phyloP scores from a whole-genome alignment of 2,329 filamentous ascomycete genomes.

The Shiraia sp. region DNA sequence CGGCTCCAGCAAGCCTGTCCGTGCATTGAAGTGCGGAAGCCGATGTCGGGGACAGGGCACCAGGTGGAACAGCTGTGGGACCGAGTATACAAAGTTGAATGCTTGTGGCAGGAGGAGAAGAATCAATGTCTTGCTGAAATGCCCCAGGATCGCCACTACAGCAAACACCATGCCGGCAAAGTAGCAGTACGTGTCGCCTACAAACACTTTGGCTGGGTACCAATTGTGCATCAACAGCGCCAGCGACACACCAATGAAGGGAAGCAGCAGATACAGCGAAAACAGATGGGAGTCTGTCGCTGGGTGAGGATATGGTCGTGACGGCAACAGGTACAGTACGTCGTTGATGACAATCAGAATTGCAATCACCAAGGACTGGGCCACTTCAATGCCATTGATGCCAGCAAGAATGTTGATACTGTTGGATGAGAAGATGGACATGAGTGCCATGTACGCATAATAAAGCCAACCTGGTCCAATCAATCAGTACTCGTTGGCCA shows the following conservation, averaged over 20 bases:
- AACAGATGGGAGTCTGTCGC: constrained; percentile 95
- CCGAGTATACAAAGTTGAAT: constrained; percentile 95
- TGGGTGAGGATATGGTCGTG: constrained; percentile 81
- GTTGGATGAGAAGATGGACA: constrained; percentile 97
- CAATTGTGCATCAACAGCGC: constrained; percentile 91
- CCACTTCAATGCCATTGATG: constrained; percentile 97
- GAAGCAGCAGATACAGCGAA: constrained; percentile 90
- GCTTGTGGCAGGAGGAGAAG: constrained; percentile 91
- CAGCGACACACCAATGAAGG: constrained; percentile 88
- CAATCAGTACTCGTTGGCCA: no score
- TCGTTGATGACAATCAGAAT: constrained; percentile 84
- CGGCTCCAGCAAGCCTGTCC: constrained; percentile 82
- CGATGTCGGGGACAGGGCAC: constrained; percentile 93
- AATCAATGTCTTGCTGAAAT: constrained; percentile 96
- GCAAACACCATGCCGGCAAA: constrained; percentile 99
- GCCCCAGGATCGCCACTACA: constrained; percentile 92
- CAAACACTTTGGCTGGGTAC: constrained; percentile 94
- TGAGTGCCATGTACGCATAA: constrained; percentile 94
- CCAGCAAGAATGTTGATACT: constrained; percentile 99
- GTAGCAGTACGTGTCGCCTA: constrained; percentile 99
- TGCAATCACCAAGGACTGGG: constrained; percentile 90
- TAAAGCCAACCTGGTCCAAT: constrained; percentile 59
- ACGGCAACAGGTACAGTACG: constrained; percentile 74
- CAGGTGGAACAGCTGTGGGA: constrained; percentile 85
- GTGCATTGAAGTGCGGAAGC: constrained; percentile 83